Evolutionary conservation across 257 asterid genomes (phyloP).

Genomic region (Forsythia viridissima): DNA sequence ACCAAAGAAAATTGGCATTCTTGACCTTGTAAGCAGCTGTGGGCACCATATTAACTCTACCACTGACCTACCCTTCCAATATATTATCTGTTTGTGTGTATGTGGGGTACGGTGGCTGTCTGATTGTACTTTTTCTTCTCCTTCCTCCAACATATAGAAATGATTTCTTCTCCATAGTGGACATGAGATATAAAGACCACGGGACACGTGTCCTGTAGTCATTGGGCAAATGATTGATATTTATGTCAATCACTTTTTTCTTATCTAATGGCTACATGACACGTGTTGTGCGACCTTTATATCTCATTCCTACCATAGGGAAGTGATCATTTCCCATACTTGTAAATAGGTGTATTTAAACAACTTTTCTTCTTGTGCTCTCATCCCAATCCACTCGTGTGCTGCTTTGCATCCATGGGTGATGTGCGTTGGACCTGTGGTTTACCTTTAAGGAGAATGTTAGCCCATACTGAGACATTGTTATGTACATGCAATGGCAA

Average conservation of each 20-base stretch:
- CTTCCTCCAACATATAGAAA: not conserved
- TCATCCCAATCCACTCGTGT: not conserved
- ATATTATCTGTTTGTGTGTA: not conserved
- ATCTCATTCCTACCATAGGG: too few species aligned
- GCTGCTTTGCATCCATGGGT: too few species aligned
- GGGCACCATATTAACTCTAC: constrained; percentile 1
- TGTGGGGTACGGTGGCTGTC: not conserved
- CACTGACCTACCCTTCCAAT: not conserved
- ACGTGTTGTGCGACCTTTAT: too few species aligned
- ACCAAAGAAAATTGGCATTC: constrained; percentile 11
- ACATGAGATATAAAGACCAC: too few species aligned
- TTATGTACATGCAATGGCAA: too few species aligned
- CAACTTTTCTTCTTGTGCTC: not conserved
- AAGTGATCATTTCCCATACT: not conserved
- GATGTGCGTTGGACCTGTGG: not conserved
- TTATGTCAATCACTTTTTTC: too few species aligned
- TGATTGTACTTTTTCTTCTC: not conserved
- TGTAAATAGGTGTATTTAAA: not conserved
- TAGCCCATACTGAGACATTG: not conserved
- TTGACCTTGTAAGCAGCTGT: not conserved
- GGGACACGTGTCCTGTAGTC: too few species aligned
- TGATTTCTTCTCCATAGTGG: too few species aligned
- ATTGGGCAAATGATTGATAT: too few species aligned
- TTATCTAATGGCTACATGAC: too few species aligned
- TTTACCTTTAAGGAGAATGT: not conserved